Evolutionary conservation across 2,329 filamentous ascomycete genomes (phyloP), one percentile per base, ranked within the genome.

Genomic region (Colletotrichum falcatum): DNA sequence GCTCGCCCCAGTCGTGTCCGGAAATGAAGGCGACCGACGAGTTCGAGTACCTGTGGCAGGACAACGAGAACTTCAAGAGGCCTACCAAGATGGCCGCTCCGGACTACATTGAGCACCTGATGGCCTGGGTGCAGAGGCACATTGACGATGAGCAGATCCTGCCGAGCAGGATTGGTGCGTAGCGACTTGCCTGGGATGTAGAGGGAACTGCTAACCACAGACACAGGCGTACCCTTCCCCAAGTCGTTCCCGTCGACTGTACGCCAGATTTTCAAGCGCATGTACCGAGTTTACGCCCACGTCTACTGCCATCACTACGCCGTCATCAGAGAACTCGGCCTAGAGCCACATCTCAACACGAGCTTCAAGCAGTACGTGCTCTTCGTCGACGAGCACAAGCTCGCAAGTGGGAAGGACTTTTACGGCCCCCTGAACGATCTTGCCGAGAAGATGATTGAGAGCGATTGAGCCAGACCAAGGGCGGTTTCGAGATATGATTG

Each of bases 11-110:
- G 80, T 94, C 94, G 74, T 99, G 96, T 81, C 96, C 96, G 0
- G 96, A 98, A 84, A 99, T 99, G 96, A 99, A 99, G 83, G 96
- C 96, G n/a, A 99, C 96, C 12, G 97, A 99, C 83, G 96, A 99
- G 92, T 99, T 98, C 82, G 96, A 99, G 82, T 99, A 99, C 82
- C 91, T 99, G 74, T 99, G 96, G 96, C 96, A 99, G 84, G 95
- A 99, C 82, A 93, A 88, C 72, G 94, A 97, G 77, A 92, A 94
- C 79, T 99, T 91, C 87, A 97, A 97, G 83, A 91, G 94, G 71
- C 96, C 96, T 26, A 99, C 97, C 72, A 98, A 98, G 85, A 98
- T 99, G 93, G 89, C 96, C 3, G 96, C 96, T 3, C 96, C 96
- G 12, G 94, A 95, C 77, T 99, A 99, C 83, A 97, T 99, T 78